Conservation (phyloP, 2,329 filamentous ascomycete genomes). For the Aspergillus neoniger region DNA sequence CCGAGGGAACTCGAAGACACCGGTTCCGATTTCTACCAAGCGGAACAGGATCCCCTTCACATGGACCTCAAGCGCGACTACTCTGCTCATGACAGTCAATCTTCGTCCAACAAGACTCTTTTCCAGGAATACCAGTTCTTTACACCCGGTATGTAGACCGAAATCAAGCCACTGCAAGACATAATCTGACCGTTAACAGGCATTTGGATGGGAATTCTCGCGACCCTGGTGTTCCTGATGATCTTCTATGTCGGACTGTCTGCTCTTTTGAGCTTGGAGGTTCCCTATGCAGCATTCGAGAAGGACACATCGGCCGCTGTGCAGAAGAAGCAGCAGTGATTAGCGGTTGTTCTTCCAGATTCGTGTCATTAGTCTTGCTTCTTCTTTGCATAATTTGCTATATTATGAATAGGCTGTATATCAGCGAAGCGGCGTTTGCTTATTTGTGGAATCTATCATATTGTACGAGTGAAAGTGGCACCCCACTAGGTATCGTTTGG, state of each 20-base stretch:
- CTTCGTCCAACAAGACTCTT: slow-evolving; percentile 43
- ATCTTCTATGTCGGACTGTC: slow-evolving; percentile 78
- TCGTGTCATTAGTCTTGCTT: slow-evolving; percentile 3
- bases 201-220: slow-evolving; percentile 83
- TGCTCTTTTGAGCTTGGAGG: slow-evolving; percentile 77
- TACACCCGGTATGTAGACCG: slow-evolving; percentile 66
- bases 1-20: slow-evolving; percentile 46
- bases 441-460: slow-evolving; percentile 1
- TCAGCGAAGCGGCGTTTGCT: background rate
- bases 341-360: slow-evolving; percentile 10
- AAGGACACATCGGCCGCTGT: slow-evolving; percentile 90
- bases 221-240: slow-evolving; percentile 68
- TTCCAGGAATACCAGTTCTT: slow-evolving; percentile 97
- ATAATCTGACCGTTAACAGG: slow-evolving; percentile 52
- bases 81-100: slow-evolving; percentile 33
- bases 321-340: slow-evolving; percentile 74
- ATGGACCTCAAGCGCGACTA: slow-evolving; percentile 73
- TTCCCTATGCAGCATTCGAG: slow-evolving; percentile 92
- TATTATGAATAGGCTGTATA: slow-evolving; percentile 2
- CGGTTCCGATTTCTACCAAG: slow-evolving; percentile 58
- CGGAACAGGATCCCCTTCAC: slow-evolving; percentile 62
- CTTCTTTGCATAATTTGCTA: background rate
- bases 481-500: background rate
- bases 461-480: background rate
- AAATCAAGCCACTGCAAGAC: background rate